Evolutionary conservation across 1,139 yeast genomes (phyloP).

Genomic region (Eremothecium sinecaudum): DNA sequence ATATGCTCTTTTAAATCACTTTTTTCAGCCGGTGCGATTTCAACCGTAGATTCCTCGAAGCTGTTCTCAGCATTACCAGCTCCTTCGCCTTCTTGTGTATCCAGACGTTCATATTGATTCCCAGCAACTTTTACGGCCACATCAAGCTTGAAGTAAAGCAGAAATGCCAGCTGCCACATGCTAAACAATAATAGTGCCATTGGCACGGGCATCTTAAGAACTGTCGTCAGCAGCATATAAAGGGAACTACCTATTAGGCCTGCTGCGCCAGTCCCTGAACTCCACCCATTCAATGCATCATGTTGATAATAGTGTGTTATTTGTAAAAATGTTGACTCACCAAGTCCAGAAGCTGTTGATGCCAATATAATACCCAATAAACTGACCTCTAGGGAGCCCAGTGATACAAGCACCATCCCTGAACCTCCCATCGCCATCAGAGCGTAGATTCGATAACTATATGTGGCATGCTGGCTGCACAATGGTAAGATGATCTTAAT

Average conservation of each 20-base stretch:
- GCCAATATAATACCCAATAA: conserved; percentile 73
- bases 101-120: background rate
- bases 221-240: conserved; percentile 47
- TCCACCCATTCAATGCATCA: conserved; percentile 70
- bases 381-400: conserved; percentile 31
- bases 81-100: too few species aligned
- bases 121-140: background rate
- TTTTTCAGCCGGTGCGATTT: too few species aligned
- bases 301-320: conserved; percentile 62
- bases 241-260: conserved; percentile 72
- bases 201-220: conserved; percentile 39
- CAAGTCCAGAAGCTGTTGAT: conserved; percentile 77
- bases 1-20: conserved; percentile 29
- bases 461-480: conserved; percentile 58
- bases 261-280: conserved; percentile 94
- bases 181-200: conserved; percentile 41
- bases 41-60: too few species aligned
- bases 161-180: conserved; percentile 39
- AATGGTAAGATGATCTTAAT: conserved; percentile 73
- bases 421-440: conserved; percentile 52
- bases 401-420: conserved; percentile 71
- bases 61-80: too few species aligned
- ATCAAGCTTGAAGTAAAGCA: conserved; percentile 34
- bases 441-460: conserved; percentile 43
- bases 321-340: conserved; percentile 81